These are phyloP conservation scores for Phaseolus lunatus DNA, from an alignment of 306 rosid genomes.

Conservation along the genomic window DNA sequence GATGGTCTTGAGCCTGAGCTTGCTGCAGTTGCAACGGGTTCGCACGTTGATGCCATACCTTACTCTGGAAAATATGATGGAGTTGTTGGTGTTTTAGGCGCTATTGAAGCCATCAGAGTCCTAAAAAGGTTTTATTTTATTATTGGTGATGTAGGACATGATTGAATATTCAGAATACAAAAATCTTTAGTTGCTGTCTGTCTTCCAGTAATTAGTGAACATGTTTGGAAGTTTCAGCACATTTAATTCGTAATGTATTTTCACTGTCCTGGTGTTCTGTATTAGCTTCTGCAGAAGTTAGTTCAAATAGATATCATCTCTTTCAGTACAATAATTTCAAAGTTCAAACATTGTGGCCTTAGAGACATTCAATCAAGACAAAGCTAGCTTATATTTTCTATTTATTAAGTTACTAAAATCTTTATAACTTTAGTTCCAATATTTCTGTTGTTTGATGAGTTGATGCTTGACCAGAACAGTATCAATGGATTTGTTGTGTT, in stretches of 20 bases:
- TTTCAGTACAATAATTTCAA: slow-evolving; percentile 12
- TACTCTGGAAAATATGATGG: slow-evolving; percentile 98
- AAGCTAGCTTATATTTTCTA: slow-evolving; percentile 22
- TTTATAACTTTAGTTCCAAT: neutral
- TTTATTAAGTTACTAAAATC: slow-evolving; percentile 23
- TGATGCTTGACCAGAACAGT: slow-evolving; percentile 26
- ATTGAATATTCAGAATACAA: slow-evolving; percentile 8
- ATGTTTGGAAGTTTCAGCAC: slow-evolving; percentile 29
- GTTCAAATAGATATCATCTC: neutral
- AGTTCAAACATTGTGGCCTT: neutral
- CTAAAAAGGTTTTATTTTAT: slow-evolving; percentile 67
- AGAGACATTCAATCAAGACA: slow-evolving; percentile 20
- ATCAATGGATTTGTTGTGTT: neutral
- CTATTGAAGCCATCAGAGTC: slow-evolving; percentile 89
- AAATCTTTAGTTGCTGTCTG: slow-evolving; percentile 10
- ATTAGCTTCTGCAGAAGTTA: slow-evolving; percentile 4
- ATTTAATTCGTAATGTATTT: slow-evolving; percentile 31
- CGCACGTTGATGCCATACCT: slow-evolving; percentile 97
- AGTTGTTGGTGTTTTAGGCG: slow-evolving; percentile 98
- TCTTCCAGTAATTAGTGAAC: slow-evolving; percentile 34
- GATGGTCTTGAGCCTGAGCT: slow-evolving; percentile 76
- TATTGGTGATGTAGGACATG: slow-evolving; percentile 17
- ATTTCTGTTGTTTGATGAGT: slow-evolving; percentile 24
- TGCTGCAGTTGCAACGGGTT: slow-evolving; percentile 91
- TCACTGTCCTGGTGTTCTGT: neutral